These are phyloP conservation scores for Calamus simplicifolius DNA, from an alignment of 176 grass and related monocot species.

Conservation along the genomic window DNA sequence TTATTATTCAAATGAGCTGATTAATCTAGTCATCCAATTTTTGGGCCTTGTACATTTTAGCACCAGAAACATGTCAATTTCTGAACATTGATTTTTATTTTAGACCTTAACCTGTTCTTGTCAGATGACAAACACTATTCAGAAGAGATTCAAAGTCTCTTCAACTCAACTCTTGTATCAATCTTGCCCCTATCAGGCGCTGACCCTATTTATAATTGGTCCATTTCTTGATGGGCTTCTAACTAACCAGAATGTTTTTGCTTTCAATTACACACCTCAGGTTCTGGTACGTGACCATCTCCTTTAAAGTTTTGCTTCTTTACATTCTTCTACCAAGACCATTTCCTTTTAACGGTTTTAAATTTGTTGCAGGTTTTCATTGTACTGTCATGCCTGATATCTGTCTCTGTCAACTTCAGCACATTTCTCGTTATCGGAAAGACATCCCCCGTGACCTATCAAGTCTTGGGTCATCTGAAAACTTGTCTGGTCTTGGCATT, in stretches of 20 bases:
- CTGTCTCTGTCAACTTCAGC: constrained; percentile 15
- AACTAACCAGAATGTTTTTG: constrained; percentile 15
- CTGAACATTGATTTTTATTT: neutral
- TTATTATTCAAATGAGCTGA: too few species aligned
- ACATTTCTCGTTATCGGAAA: constrained; percentile 14
- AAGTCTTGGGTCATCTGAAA: constrained; percentile 9
- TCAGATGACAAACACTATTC: constrained; percentile 27
- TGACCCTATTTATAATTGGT: constrained; percentile 12
- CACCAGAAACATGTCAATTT: neutral
- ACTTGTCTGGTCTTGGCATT: constrained; percentile 9
- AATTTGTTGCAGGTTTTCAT: constrained; percentile 2
- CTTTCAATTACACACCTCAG: constrained; percentile 16
- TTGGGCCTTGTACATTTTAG: too few species aligned
- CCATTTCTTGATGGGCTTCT: constrained; percentile 16
- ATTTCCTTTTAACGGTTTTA: too few species aligned
- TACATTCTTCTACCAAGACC: too few species aligned
- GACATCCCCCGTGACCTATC: constrained; percentile 8
- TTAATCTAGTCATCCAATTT: too few species aligned
- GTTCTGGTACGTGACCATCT: constrained; percentile 9
- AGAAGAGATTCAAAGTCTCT: constrained; percentile 24
- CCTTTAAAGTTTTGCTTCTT: too few species aligned
- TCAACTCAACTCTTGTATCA: constrained; percentile 23
- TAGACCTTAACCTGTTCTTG: constrained; percentile 6
- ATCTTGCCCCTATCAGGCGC: constrained; percentile 14
- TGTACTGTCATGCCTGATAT: constrained; percentile 10